phyloP scores from a whole-genome alignment of 441 rosid genomes.

The Euphorbia corollata region DNA sequence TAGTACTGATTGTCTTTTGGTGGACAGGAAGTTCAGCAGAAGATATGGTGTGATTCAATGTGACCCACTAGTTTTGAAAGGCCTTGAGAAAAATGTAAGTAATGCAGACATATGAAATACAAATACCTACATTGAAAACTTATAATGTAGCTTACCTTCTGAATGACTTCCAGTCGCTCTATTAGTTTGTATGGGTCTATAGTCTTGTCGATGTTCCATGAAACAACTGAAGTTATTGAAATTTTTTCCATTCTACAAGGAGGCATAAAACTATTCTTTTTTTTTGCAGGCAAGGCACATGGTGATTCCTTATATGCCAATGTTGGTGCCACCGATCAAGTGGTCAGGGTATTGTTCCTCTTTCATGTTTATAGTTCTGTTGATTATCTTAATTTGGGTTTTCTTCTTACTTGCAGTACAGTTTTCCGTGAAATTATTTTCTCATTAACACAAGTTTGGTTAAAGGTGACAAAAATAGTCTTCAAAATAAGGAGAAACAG shows the following conservation, averaged over 20 bases:
- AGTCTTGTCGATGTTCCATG: not conserved
- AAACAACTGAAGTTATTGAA: conserved; percentile 9
- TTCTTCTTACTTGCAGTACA: not conserved
- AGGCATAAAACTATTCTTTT: conserved; percentile 23
- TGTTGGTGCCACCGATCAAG: conserved; percentile 89
- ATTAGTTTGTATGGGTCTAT: not conserved
- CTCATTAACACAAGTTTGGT: not conserved
- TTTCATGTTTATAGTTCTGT: conserved; percentile 5
- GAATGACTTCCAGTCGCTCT: conserved; percentile 7
- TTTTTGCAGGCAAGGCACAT: conserved; percentile 74
- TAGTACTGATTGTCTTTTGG: conserved; percentile 19
- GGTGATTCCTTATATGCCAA: conserved; percentile 97
- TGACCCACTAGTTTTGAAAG: conserved; percentile 74
- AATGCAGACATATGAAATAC: conserved; percentile 5
- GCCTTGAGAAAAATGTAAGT: conserved; percentile 86
- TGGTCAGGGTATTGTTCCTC: conserved; percentile 69
- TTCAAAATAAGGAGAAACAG: not conserved
- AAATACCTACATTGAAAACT: not conserved
- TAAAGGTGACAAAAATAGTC: not conserved
- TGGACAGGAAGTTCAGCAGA: conserved; percentile 53
- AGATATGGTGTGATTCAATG: conserved; percentile 84
- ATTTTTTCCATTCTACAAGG: conserved; percentile 12
- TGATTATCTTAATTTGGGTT: conserved; percentile 3
- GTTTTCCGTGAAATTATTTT: not conserved
- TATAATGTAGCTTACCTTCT: conserved; percentile 3